Percentiles rank a stretch among this genome's conserved stretches.
These are phyloP conservation scores for Monilinia polystroma DNA, from an alignment of 2,329 filamentous ascomycete species.

Conservation along the genomic window DNA sequence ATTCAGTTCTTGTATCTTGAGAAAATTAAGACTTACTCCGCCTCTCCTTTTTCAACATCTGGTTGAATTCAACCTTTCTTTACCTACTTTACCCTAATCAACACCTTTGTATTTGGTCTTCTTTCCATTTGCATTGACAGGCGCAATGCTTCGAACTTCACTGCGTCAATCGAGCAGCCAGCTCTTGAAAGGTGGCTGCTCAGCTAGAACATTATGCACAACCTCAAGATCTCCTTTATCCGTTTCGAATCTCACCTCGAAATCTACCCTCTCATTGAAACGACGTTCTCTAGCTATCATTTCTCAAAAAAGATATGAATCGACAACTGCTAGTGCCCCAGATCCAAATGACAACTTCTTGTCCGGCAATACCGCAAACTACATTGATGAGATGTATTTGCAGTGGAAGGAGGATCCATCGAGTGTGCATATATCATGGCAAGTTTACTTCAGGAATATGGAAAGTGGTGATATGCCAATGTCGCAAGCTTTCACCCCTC, in stretches of 20 bases:
- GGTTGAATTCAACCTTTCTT: constrained; percentile 4
- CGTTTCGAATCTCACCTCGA: constrained; percentile 41
- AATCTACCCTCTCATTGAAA: constrained; percentile 47
- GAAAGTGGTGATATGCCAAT: constrained; percentile 97
- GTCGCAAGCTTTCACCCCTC: constrained; percentile 93
- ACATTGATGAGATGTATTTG: constrained; percentile 99
- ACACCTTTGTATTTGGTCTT: constrained; percentile 8
- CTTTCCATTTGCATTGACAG: constrained; percentile 41
- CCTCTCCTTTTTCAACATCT: constrained; percentile 44
- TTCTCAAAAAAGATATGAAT: constrained; percentile 54
- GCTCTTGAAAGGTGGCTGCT: constrained; percentile 58
- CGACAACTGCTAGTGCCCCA: constrained; percentile 54
- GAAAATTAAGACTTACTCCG: constrained; percentile 48
- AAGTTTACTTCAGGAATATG: constrained; percentile 99
- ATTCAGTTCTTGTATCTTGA: constrained; percentile 17
- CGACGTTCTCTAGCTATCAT: constrained; percentile 48
- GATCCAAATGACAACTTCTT: constrained; percentile 96
- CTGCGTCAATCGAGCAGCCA: constrained; percentile 64
- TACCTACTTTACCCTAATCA: neutral
- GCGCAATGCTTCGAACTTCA: constrained; percentile 71
- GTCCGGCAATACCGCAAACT: constrained; percentile 94
- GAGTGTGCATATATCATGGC: constrained; percentile 97
- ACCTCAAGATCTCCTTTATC: constrained; percentile 46
- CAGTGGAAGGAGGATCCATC: constrained; percentile 92
- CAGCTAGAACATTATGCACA: constrained; percentile 36